Base-by-base conservation (phyloP, 2,329 filamentous ascomycete species). In the Diaporthe sp. region DNA sequence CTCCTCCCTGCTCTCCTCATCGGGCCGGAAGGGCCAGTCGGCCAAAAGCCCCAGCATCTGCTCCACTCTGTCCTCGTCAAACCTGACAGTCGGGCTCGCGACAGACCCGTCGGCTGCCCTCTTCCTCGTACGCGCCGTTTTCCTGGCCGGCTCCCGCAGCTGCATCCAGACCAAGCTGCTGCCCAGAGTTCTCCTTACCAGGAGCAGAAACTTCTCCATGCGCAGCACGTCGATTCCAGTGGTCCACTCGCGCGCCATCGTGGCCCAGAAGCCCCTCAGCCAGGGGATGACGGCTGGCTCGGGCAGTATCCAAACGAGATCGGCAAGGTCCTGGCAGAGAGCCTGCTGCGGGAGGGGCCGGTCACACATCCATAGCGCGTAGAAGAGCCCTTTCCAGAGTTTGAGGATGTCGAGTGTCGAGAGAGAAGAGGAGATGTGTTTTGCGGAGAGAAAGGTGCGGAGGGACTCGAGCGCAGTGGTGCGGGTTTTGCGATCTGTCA, bases 311-410 rank as follows among this genome's bases (percentile, higher is more conserved):
- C 90, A 88, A 59, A 94, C 83, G 67, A 98, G 91, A 1, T 86
- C 89, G 58, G 95, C 94, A 73, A 98, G 93, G 77, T 96, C 93
- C 78, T 89, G 86, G 79, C 94, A 94, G 61, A 98, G 93, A 58
- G 90, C 90, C 87, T 98, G 95, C 87, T 98, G 96, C 3, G 94
- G 93, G n/a, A 92, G 86, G 15, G 95, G 93, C 65, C 95, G 94
- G 88, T 98, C 96, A 84, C 93, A 95, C 92, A 98, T 97, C 93
- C 95, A 98, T 81, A 97, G 91, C 81, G 93, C 93, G 88, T 95
- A 98, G 88, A 97, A 98, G 28, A 98, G 90, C 7, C 95, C 96
- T 82, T 97, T 98, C 95, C 95, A 98, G 78, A 98, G 90, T 87
- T 98, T 98, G 76, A 96, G 88, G 68, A 95, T 88, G 78, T 98